These are phyloP conservation scores for Neodidymelliopsis sp. DNA, from an alignment of 2,329 filamentous ascomycete genomes.

Conservation along the genomic window DNA sequence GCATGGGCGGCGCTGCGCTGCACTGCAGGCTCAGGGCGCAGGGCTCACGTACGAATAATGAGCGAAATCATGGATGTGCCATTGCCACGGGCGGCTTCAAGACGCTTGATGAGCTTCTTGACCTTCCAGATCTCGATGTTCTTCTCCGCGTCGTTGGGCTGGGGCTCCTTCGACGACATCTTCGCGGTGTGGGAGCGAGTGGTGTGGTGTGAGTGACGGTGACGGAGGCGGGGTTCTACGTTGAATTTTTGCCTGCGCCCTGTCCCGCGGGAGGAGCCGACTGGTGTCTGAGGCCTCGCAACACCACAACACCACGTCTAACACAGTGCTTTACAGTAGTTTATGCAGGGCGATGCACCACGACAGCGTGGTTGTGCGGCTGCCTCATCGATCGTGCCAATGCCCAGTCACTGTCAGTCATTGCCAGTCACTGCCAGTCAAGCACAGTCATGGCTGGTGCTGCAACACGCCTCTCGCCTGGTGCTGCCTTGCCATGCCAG, in stretches of 20 bases:
- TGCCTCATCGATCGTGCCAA: neutral
- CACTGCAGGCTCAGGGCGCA: neutral
- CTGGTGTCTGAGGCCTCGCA: neutral
- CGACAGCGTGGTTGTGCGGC: neutral
- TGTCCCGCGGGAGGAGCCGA: constrained; percentile 9
- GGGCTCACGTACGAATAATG: constrained; percentile 81
- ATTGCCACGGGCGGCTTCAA: constrained; percentile 96
- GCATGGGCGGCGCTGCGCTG: neutral
- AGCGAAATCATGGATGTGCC: constrained; percentile 99
- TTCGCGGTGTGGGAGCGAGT: constrained; percentile 31
- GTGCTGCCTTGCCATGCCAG: neutral
- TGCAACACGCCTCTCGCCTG: neutral
- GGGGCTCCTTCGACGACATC: constrained; percentile 52
- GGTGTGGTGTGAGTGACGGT: constrained; percentile 14
- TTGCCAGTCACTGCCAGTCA: neutral
- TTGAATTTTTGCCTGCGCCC: constrained; percentile 13
- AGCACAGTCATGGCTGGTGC: constrained; percentile 5
- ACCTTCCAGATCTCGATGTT: constrained; percentile 97
- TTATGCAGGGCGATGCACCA: neutral
- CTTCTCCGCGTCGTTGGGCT: constrained; percentile 95
- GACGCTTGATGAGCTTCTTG: constrained; percentile 99
- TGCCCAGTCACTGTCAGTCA: neutral
- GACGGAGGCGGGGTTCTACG: constrained; percentile 28
- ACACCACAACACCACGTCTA: constrained; percentile 4
- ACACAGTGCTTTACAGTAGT: too few species aligned